Evolutionary conservation across 345 rosid species (phyloP).

Genomic region (Boechera divaricarpa): DNA sequence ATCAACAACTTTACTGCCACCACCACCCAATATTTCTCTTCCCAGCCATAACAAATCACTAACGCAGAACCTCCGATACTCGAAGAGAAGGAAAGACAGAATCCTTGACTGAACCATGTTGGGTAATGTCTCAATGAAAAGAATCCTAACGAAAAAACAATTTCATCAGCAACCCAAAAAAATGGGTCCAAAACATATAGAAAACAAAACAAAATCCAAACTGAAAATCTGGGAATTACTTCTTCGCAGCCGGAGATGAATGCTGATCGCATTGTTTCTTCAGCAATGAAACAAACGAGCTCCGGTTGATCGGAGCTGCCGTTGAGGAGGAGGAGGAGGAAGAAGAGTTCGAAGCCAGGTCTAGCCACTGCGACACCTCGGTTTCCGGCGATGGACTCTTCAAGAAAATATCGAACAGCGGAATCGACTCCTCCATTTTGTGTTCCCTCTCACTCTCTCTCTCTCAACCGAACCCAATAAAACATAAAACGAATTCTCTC

Average conservation of each 20-base stretch:
- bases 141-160: constrained; percentile 48
- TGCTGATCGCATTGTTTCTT: constrained; percentile 41
- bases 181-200: neutral
- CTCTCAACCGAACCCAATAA: neutral
- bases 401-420: constrained; percentile 64
- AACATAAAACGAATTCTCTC: neutral
- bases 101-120: constrained; percentile 66
- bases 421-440: constrained; percentile 71
- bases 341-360: constrained; percentile 50
- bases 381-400: constrained; percentile 66
- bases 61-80: constrained; percentile 56
- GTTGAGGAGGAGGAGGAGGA: neutral
- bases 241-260: constrained; percentile 49
- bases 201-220: neutral
- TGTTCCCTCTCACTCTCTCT: too few relatives aligned
- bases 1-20: constrained; percentile 41
- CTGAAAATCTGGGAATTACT: constrained; percentile 44
- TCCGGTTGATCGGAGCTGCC: constrained; percentile 53
- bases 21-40: constrained; percentile 51
- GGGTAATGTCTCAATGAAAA: constrained; percentile 77
- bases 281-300: constrained; percentile 68
- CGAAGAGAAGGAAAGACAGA: constrained; percentile 61
- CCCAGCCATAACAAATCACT: constrained; percentile 58
- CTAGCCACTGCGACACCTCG: constrained; percentile 75
- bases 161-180: constrained; percentile 18